Base-by-base conservation (phyloP, 257 asterid species). In the Striga asiatica region DNA sequence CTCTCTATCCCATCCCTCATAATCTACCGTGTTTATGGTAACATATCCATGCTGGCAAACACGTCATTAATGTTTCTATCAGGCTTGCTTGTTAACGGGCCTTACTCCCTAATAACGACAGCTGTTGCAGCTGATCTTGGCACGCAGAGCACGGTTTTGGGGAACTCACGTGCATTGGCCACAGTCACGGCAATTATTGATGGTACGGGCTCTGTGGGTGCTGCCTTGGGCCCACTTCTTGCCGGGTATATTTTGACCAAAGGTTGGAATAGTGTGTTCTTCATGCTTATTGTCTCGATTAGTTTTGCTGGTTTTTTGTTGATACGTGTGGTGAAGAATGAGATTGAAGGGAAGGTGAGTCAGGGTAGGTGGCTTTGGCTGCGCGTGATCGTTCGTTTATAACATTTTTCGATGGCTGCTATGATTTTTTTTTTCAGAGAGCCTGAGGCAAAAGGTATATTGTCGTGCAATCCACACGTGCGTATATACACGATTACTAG, bases 61-160 rank as follows among this genome's bases (percentile, higher is more conserved):
- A 50, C 63, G 5, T 2, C 29, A 13, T 55, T 92, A 38, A 84
- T 88, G 94, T 76, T 81, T 49, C 57, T 76, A 42, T 88, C 91
- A 31, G 98, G 98, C 50, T 66, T 81, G 21, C 82, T 88, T 20
- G 94, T 92, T 37, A 92, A 92, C 24, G 95, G 97, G 5, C 97
- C 97, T 1, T 92, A 92, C 50, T 66, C 98, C 7, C 86, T 88
- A 11, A 88, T 92, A 64, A 82, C 97, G 22, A 88, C 98, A 17
- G 95, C 98, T 25, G 97, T 92, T 43, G 86, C 98, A 35, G 83
- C 98, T 68, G 97, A 92, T 78, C 95, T 88, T 38, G 97, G 97
- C 13, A 82, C 94, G 1, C 95, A 87, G 70, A 71, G 71, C 75
- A 10, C 42, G 64, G 61, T 68, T 25, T 69, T 71, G 32, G 95